Base-by-base conservation (phyloP, 2,329 filamentous ascomycete species). In the Colletotrichum sp. region DNA sequence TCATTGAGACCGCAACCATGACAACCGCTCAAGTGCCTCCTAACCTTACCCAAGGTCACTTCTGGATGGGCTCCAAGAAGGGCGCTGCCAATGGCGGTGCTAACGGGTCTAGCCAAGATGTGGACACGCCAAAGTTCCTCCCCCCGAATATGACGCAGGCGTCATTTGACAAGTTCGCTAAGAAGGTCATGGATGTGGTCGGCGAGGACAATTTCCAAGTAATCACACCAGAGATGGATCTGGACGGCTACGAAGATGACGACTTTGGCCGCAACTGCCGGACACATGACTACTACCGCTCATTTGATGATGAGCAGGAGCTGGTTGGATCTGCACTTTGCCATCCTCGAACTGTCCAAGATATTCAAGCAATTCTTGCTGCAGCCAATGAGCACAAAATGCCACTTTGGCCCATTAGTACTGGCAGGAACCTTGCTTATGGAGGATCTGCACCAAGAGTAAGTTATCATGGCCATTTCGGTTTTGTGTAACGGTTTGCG, bases 361-460 rank as follows among this genome's bases (percentile, higher is more conserved):
- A 87, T 66, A 84, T 87, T 5, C 85, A 87, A 78, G 80, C 77
- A 1, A 79, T 87, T 38, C 81, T 87, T 56, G 79, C 78, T 55
- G 82, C 83, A 75, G 85, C 84, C 34, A 89, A 89, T 71, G 81
- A 87, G 70, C 83, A 84, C 76, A 80, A 82, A 9, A 84, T 88
- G 4, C 88, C 88, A 2, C 80, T 89, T 43, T 89, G 86, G 79
- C 87, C 88, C n/a, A 87, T 89, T 71, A 88, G 85, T 2, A 86
- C 88, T 73, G 87, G 88, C 0, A 81, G 87, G 30, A 89, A 89
- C 73, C 82, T 89, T 3, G 90, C 89, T 9, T 91, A 91, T 71
- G 89, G 89, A 18, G 89, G 89, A 16, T 87, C 88, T 12, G 89
- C 88, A 1, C 89, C 89, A 1, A 83, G 89, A 24, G 84, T 74